Evolutionary conservation across 495 filamentous ascomycete species (phyloP).

Genomic region (Daldinia childiae): DNA sequence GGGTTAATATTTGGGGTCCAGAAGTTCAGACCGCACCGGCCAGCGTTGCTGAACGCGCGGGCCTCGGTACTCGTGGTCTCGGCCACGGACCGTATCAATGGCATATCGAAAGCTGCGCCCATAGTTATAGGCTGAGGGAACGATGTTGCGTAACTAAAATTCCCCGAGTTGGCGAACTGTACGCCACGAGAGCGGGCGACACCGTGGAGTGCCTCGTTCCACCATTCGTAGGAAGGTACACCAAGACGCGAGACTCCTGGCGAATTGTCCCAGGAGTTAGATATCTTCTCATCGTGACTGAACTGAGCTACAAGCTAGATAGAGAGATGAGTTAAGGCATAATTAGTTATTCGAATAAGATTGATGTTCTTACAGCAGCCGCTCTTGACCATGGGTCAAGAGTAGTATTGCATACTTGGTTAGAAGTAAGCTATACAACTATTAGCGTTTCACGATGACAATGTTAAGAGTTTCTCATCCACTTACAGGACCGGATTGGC

Average conservation of each 20-base stretch:
- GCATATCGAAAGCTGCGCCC: conserved; percentile 68
- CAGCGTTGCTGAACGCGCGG: conserved; percentile 69
- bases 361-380: conserved; percentile 47
- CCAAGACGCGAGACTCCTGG: conserved; percentile 67
- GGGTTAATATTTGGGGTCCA: conserved; percentile 74
- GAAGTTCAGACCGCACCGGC: conserved; percentile 63
- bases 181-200: conserved; percentile 61
- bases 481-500: conserved; percentile 36
- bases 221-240: conserved; percentile 64
- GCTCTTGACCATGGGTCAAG: conserved; percentile 51
- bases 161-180: conserved; percentile 59
- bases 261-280: conserved; percentile 63
- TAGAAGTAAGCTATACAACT: conserved; percentile 46
- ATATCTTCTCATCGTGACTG: conserved; percentile 60
- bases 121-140: conserved; percentile 70
- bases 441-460: conserved; percentile 1
- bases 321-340: neutral
- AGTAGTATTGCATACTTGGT: conserved; percentile 55
- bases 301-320: conserved; percentile 41
- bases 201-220: conserved; percentile 67
- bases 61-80: conserved; percentile 67
- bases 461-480: neutral
- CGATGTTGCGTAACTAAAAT: conserved; percentile 67
- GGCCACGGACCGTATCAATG: conserved; percentile 66
- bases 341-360: neutral